A percentile compares a stretch with the other conserved stretches of the same genome.
Conservation (phyloP, 768 basidiomycete genomes). For the Trametes villosa region DNA sequence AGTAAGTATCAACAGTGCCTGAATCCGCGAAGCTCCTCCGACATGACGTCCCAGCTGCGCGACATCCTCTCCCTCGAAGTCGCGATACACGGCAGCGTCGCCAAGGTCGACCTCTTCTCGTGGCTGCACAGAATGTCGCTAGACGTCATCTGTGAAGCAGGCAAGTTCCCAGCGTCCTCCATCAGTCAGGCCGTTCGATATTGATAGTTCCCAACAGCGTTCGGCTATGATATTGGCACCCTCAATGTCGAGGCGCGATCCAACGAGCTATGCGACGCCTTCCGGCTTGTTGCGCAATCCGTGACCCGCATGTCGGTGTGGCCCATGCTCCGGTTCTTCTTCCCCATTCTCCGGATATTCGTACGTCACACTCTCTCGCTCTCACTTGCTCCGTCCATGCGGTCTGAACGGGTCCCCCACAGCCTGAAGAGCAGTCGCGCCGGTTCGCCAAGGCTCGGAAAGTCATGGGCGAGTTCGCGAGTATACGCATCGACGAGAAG, state of each 20-base stretch:
- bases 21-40: neutral
- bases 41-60: slow-evolving; percentile 22
- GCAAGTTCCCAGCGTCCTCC: slow-evolving; percentile 24
- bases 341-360: slow-evolving; percentile 30
- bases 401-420: too few relatives aligned
- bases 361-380: neutral
- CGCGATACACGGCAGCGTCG: slow-evolving; percentile 27
- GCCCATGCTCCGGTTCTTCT: slow-evolving; percentile 19
- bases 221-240: slow-evolving; percentile 39
- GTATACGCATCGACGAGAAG: slow-evolving; percentile 33
- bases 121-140: slow-evolving; percentile 43
- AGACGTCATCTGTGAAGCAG: slow-evolving; percentile 47
- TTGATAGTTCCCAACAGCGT: slow-evolving; percentile 28
- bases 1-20: slow-evolving; percentile 34
- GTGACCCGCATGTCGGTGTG: slow-evolving; percentile 1
- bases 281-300: slow-evolving; percentile 29
- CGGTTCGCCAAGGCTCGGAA: slow-evolving; percentile 15
- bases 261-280: slow-evolving; percentile 39
- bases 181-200: too few relatives aligned
- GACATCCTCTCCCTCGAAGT: slow-evolving; percentile 35
- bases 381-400: neutral
- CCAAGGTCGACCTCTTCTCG: slow-evolving; percentile 36
- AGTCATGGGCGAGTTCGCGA: slow-evolving; percentile 31
- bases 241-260: slow-evolving; percentile 29
- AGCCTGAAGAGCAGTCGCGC: slow-evolving; percentile 16